phyloP scores from a whole-genome alignment of 805 yeast genomes.

The Candida nemodendra region DNA sequence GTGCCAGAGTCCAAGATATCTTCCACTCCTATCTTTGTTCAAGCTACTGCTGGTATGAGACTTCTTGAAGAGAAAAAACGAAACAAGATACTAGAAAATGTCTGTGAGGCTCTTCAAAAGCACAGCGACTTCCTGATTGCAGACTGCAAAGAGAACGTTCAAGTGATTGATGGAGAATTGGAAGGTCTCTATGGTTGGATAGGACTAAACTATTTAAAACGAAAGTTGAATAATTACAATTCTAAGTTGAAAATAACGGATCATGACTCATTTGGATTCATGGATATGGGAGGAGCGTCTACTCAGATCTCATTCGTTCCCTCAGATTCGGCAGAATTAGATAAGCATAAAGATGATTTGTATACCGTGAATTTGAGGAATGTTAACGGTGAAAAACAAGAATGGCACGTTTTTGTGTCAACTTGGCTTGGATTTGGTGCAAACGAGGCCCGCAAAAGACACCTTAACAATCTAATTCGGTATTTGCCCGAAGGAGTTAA shows the following conservation, averaged over 20 bases:
- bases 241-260: slow-evolving; percentile 18
- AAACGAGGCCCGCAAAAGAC: slow-evolving; percentile 82
- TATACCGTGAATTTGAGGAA: slow-evolving; percentile 63
- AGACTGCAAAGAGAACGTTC: slow-evolving; percentile 68
- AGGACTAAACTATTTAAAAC: slow-evolving; percentile 80
- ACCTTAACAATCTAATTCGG: slow-evolving; percentile 53
- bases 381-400: slow-evolving; percentile 65
- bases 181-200: slow-evolving; percentile 98
- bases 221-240: slow-evolving; percentile 54
- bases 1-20: slow-evolving; percentile 61
- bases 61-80: slow-evolving; percentile 58
- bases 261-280: slow-evolving; percentile 71
- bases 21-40: slow-evolving; percentile 83
- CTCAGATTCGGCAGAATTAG: slow-evolving; percentile 53
- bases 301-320: slow-evolving; percentile 96
- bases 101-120: slow-evolving; percentile 56
- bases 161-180: slow-evolving; percentile 88
- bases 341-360: slow-evolving; percentile 70
- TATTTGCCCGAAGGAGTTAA: slow-evolving; percentile 44
- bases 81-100: slow-evolving; percentile 49
- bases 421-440: slow-evolving; percentile 99
- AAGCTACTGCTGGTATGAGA: slow-evolving; percentile 98
- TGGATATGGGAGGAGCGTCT: slow-evolving; percentile 99
- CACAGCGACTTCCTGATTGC: slow-evolving; percentile 56
- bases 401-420: slow-evolving; percentile 87